Conservation (phyloP, 345 rosid species). For the Theobroma cacao region DNA sequence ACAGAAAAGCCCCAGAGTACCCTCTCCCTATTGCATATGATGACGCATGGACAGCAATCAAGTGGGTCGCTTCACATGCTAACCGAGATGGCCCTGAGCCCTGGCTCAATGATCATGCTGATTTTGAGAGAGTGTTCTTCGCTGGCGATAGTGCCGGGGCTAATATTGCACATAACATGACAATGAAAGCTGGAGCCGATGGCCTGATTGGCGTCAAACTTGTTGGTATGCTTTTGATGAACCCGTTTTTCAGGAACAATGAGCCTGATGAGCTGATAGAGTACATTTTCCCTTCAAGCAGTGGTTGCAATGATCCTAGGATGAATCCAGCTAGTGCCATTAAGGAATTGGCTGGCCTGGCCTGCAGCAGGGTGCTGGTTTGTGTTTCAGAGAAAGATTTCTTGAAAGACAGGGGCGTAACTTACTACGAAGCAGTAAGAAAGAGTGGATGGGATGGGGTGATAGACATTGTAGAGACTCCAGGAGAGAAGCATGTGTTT, state of each 20-base stretch:
- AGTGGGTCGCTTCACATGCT: constrained; percentile 48
- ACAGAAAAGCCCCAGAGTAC: constrained; percentile 62
- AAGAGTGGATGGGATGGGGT: constrained; percentile 39
- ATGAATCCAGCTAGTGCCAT: constrained; percentile 26
- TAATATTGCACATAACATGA: constrained; percentile 22
- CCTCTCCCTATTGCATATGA: constrained; percentile 52
- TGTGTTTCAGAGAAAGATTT: constrained; percentile 41
- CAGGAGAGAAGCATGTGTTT: constrained; percentile 29
- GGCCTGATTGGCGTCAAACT: constrained; percentile 24
- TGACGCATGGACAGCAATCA: constrained; percentile 50
- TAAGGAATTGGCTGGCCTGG: constrained; percentile 31
- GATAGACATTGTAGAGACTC: constrained; percentile 19
- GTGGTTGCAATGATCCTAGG: constrained; percentile 36
- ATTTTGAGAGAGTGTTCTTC: constrained; percentile 37
- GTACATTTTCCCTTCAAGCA: constrained; percentile 33
- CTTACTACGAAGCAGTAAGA: constrained; percentile 29
- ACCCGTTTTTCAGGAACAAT: constrained; percentile 38
- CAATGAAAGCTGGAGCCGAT: constrained; percentile 21
- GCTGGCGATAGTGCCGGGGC: constrained; percentile 73
- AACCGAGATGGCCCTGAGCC: constrained; percentile 37
- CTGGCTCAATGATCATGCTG: constrained; percentile 46
- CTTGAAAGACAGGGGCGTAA: constrained; percentile 27
- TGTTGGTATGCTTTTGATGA: constrained; percentile 23
- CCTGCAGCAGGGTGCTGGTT: constrained; percentile 36
- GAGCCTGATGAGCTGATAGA: constrained; percentile 27